phyloP scores from a whole-genome alignment of 1,139 yeast genomes.

The Pichia sp. region DNA sequence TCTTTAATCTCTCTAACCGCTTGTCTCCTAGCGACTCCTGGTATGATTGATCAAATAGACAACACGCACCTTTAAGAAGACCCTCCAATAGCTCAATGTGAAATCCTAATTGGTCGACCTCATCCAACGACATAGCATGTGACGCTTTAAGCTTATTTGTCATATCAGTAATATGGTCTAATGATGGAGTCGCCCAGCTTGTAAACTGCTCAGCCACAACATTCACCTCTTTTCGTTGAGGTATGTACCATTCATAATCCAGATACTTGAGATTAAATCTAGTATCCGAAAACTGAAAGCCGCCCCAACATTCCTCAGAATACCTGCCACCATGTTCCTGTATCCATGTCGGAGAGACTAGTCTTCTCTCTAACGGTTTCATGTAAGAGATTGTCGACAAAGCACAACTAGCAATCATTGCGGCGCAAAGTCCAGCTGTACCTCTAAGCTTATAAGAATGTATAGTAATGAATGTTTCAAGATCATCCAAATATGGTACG shows the following conservation, averaged over 20 bases:
- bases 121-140: slow-evolving; percentile 19
- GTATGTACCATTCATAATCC: slow-evolving; percentile 69
- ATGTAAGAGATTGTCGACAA: slow-evolving; percentile 59
- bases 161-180: slow-evolving; percentile 32
- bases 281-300: slow-evolving; percentile 46
- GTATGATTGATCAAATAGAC: slow-evolving; percentile 63
- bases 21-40: slow-evolving; percentile 10
- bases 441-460: slow-evolving; percentile 60
- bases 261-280: slow-evolving; percentile 39
- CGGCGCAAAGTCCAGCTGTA: slow-evolving; percentile 33
- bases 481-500: slow-evolving; percentile 37
- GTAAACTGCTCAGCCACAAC: slow-evolving; percentile 59
- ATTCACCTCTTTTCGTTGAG: slow-evolving; percentile 47
- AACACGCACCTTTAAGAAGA: slow-evolving; percentile 70
- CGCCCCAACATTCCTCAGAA: slow-evolving; percentile 66
- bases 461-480: slow-evolving; percentile 43
- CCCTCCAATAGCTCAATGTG: slow-evolving; percentile 22
- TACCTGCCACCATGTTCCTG: slow-evolving; percentile 26
- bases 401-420: slow-evolving; percentile 41
- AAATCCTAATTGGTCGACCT: slow-evolving; percentile 20
- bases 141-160: slow-evolving; percentile 21
- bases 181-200: slow-evolving; percentile 38
- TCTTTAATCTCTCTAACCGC: slow-evolving; percentile 6
- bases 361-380: slow-evolving; percentile 46
- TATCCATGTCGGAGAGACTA: slow-evolving; percentile 38